These are phyloP conservation scores for Cyberlindnera nakhonratchasimensis DNA, from an alignment of 805 yeast species.

Conservation along the genomic window DNA sequence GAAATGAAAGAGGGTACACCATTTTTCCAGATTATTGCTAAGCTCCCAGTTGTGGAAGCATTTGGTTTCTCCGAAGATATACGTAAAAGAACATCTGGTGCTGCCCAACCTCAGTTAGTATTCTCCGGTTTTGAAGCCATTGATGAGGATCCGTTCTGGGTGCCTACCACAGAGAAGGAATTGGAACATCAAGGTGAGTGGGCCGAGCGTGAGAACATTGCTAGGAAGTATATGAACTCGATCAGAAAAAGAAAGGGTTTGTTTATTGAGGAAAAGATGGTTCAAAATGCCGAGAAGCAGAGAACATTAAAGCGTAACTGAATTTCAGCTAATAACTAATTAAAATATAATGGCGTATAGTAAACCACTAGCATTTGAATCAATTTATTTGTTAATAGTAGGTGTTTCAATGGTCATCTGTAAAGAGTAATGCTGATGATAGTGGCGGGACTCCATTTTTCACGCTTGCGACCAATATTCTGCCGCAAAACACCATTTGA, in stretches of 20 bases:
- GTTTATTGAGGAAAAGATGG: conserved; percentile 84
- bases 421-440: too few relatives aligned
- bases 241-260: conserved; percentile 86
- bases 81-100: conserved; percentile 90
- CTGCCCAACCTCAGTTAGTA: conserved; percentile 93
- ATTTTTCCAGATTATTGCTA: conserved; percentile 81
- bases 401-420: too few relatives aligned
- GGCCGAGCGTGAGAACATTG: conserved; percentile 90
- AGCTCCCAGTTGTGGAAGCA: conserved; percentile 91
- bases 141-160: conserved; percentile 97
- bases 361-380: too few relatives aligned
- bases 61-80: conserved; percentile 96
- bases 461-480: too few relatives aligned
- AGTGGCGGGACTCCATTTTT: too few relatives aligned
- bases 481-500: too few relatives aligned
- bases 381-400: too few relatives aligned
- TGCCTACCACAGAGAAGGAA: conserved; percentile 96
- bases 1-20: conserved; percentile 99
- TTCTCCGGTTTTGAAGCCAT: conserved; percentile 84
- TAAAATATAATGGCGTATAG: too few relatives aligned
- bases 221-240: conserved; percentile 77
- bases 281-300: conserved; percentile 91
- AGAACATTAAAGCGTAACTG: conserved; percentile 76
- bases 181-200: conserved; percentile 88
- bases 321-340: not conserved